These are phyloP conservation scores for Ceratobasidium sp. DNA, from an alignment of 1,284 basidiomycete species.

Conservation along the genomic window DNA sequence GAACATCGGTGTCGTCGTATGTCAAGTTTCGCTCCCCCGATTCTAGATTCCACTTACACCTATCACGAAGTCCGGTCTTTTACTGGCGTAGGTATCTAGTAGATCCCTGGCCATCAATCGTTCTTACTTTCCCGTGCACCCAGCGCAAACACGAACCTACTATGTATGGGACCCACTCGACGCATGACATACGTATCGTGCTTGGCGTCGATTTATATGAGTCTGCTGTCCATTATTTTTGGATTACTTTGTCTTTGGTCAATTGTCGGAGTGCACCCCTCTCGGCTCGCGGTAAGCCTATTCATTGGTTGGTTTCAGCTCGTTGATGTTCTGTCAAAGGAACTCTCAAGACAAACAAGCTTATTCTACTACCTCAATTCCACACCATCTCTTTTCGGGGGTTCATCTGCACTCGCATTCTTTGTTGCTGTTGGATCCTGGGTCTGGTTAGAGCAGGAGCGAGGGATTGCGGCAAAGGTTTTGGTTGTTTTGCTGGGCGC, in stretches of 20 bases:
- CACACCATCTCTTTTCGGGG: slow-evolving; percentile 19
- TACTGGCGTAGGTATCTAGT: background rate
- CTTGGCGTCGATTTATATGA: slow-evolving; percentile 16
- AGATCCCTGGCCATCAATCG: too few relatives aligned
- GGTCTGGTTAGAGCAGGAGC: slow-evolving; percentile 1
- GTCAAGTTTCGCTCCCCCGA: background rate
- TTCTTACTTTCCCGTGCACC: too few relatives aligned
- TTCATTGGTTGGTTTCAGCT: background rate
- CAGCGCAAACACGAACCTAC: slow-evolving; percentile 18
- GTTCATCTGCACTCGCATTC: slow-evolving; percentile 15
- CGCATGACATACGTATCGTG: slow-evolving; percentile 14
- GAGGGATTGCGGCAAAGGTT: background rate
- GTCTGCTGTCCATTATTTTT: slow-evolving; percentile 25
- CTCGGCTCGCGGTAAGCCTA: background rate
- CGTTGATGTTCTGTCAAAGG: background rate
- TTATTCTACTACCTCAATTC: slow-evolving; percentile 14
- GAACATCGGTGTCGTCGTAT: slow-evolving; percentile 31
- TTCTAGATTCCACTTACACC: background rate
- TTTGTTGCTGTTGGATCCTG: slow-evolving; percentile 27
- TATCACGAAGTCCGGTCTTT: slow-evolving; percentile 17
- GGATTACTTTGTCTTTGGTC: slow-evolving; percentile 20
- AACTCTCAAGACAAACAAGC: background rate
- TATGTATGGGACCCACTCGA: slow-evolving; percentile 2
- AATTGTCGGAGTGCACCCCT: background rate
- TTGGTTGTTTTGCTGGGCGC: slow-evolving; percentile 18